A percentile compares a stretch with the other conserved stretches of the same genome.
phyloP scores from a whole-genome alignment of 257 asterid species.

The Galeopsis tetrahit region DNA sequence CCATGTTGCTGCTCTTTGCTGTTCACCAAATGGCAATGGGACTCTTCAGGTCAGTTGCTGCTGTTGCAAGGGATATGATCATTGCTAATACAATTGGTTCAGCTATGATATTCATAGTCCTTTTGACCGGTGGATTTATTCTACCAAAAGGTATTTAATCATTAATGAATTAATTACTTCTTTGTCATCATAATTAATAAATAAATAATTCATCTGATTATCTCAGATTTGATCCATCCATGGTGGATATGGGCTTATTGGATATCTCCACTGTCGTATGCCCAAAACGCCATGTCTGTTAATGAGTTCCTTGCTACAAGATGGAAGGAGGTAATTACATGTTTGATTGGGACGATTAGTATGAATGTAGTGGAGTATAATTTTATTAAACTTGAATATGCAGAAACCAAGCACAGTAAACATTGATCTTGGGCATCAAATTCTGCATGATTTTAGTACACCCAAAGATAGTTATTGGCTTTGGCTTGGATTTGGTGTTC shows the following conservation, averaged over 20 bases:
- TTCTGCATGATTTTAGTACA: conserved; percentile 64
- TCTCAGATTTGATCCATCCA: conserved; percentile 77
- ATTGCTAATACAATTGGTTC: conserved; percentile 84
- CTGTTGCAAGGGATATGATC: conserved; percentile 80
- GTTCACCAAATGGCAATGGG: conserved; percentile 96
- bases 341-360: too few relatives aligned
- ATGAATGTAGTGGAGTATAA: too few relatives aligned
- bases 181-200: conserved; percentile 12
- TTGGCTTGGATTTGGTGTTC: conserved; percentile 78
- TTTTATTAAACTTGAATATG: conserved; percentile 29
- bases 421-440: conserved; percentile 50
- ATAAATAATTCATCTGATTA: background rate
- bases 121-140: conserved; percentile 85
- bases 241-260: conserved; percentile 97
- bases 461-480: conserved; percentile 66
- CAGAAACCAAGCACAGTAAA: conserved; percentile 57
- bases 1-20: conserved; percentile 63
- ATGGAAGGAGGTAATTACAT: conserved; percentile 67
- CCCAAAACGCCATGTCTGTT: conserved; percentile 78
- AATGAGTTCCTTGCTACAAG: conserved; percentile 81
- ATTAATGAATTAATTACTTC: background rate
- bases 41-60: conserved; percentile 81
- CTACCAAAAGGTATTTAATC: conserved; percentile 64
- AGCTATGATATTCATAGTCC: conserved; percentile 70
- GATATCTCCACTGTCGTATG: conserved; percentile 86